A percentile compares a stretch with the other conserved stretches of the same genome.
Evolutionary conservation across 2,329 filamentous ascomycete genomes (phyloP).

Genomic region (Diaporthe sp.): DNA sequence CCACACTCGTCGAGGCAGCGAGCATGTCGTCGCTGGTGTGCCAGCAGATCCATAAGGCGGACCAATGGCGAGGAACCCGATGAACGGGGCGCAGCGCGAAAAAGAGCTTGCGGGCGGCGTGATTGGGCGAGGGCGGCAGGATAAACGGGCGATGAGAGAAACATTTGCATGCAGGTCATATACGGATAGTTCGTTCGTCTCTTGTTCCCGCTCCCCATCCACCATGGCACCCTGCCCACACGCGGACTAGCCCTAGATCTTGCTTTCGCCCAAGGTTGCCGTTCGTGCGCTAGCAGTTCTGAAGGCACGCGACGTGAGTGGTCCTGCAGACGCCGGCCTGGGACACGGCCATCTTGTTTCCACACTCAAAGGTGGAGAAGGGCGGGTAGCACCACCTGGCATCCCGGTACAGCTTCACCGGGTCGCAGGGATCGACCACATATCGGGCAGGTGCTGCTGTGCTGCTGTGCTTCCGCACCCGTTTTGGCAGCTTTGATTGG

Average conservation of each 20-base stretch:
- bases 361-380: conserved; percentile 5
- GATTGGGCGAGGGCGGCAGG: not conserved
- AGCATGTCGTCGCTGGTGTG: conserved; percentile 2
- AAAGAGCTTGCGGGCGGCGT: conserved; percentile 35
- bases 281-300: not conserved
- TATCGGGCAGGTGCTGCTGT: conserved; percentile 2
- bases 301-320: conserved; percentile 34
- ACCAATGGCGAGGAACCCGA: conserved; percentile 29
- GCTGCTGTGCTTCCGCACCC: conserved; percentile 1
- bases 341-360: conserved; percentile 24
- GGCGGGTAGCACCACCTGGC: not conserved
- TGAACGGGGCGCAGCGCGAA: conserved; percentile 21
- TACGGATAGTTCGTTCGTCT: conserved; percentile 14
- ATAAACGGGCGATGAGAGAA: not conserved
- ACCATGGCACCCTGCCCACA: not conserved
- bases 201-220: not conserved
- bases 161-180: conserved; percentile 29
- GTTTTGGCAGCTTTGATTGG: not conserved
- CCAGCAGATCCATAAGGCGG: not conserved
- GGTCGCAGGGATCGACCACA: not conserved
- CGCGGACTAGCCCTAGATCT: not conserved
- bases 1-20: not conserved
- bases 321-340: conserved; percentile 46
- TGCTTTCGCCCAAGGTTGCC: not conserved
- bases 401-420: not conserved